Percentiles rank a stretch among this genome's conserved stretches.
phyloP scores from a whole-genome alignment of 495 filamentous ascomycete species.

The Hypoxylon intermedium region DNA sequence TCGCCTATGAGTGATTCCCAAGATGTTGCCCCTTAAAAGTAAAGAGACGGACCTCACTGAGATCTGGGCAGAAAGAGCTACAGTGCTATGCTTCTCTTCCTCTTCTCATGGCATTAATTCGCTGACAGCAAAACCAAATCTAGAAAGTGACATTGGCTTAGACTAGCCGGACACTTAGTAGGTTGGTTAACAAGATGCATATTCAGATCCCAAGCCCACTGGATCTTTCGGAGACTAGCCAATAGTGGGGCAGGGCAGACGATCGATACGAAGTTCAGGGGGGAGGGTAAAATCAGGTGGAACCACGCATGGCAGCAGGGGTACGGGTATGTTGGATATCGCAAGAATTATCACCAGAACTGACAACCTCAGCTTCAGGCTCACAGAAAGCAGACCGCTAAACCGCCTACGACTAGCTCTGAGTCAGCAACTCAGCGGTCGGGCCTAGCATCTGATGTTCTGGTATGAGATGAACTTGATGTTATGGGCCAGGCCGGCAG shows the following conservation, averaged over 20 bases:
- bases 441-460: too few relatives aligned
- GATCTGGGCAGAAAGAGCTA: constrained; percentile 7
- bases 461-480: too few relatives aligned
- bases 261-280: constrained; percentile 38
- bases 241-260: constrained; percentile 24
- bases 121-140: constrained; percentile 18
- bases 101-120: constrained; percentile 3
- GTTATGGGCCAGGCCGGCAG: constrained; percentile 6
- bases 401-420: neutral
- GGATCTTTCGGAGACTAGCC: constrained; percentile 23
- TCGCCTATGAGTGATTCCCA: too few relatives aligned
- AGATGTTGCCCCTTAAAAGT: too few relatives aligned
- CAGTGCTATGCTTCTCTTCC: constrained; percentile 1
- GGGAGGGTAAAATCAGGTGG: constrained; percentile 21
- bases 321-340: constrained; percentile 8
- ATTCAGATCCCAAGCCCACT: constrained; percentile 2
- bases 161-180: constrained; percentile 6
- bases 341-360: neutral
- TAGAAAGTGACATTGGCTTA: constrained; percentile 36
- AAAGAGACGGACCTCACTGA: neutral
- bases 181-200: constrained; percentile 18
- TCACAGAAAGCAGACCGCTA: neutral
- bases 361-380: neutral
- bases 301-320: constrained; percentile 28
- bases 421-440: neutral